phyloP scores from a whole-genome alignment of 2,329 filamentous ascomycete species.

The Plenodomus biglobosus region DNA sequence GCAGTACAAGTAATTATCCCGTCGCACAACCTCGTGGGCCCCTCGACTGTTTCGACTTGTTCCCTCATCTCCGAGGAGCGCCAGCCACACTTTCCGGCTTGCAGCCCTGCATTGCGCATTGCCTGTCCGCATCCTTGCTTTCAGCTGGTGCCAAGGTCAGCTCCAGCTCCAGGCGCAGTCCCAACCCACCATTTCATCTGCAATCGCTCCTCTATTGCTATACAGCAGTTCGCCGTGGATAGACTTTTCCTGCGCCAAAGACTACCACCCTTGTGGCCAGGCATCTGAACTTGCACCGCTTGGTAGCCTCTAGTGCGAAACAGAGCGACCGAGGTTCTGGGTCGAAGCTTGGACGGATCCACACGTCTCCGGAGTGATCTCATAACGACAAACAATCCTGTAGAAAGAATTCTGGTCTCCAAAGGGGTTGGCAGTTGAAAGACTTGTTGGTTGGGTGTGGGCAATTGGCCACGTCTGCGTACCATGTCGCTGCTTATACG shows the following conservation, averaged over 20 bases:
- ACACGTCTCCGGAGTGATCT: constrained; percentile 28
- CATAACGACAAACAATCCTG: constrained; percentile 22
- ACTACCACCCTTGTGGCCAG: neutral
- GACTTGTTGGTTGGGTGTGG: neutral
- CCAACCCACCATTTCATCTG: constrained; percentile 18
- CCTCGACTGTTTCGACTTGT: neutral
- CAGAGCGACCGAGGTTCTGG: constrained; percentile 15
- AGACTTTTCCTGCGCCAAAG: neutral
- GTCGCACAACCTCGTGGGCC: neutral
- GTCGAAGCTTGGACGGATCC: constrained; percentile 20
- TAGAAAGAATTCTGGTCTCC: constrained; percentile 8
- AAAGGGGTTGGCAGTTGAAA: constrained; percentile 11
- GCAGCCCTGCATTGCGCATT: constrained; percentile 14
- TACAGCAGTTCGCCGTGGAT: neutral
- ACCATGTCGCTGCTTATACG: constrained; percentile 34
- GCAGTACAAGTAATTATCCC: too few species aligned
- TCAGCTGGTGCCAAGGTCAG: constrained; percentile 27
- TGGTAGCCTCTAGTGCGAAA: constrained; percentile 19
- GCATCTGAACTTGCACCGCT: constrained; percentile 8
- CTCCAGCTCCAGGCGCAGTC: constrained; percentile 17
- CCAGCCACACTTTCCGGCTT: constrained; percentile 21
- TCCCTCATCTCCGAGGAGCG: neutral
- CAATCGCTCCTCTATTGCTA: constrained; percentile 6
- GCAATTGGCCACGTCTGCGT: constrained; percentile 4
- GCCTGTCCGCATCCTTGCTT: constrained; percentile 6